phyloP scores from a whole-genome alignment of 2,329 filamentous ascomycete genomes.

The Colletotrichum tofieldiae region DNA sequence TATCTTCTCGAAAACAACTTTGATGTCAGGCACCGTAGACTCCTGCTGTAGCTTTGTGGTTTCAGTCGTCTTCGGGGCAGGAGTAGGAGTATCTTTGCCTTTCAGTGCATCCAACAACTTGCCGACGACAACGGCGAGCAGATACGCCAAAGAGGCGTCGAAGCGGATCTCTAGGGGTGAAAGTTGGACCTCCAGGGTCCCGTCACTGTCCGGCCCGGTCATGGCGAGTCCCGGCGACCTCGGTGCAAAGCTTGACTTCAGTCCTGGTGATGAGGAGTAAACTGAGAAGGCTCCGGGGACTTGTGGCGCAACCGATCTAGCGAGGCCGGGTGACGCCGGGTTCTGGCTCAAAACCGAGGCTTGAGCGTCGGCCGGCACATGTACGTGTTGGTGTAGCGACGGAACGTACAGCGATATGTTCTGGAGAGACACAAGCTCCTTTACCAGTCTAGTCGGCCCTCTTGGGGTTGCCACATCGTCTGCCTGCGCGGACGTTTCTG shows the following conservation, averaged over 20 bases:
- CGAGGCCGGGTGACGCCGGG: constrained; percentile 49
- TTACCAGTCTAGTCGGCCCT: constrained; percentile 68
- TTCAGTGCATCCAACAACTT: constrained; percentile 65
- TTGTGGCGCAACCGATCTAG: constrained; percentile 63
- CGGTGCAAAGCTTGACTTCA: constrained; percentile 29
- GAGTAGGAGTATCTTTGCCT: constrained; percentile 43
- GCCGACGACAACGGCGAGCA: constrained; percentile 66
- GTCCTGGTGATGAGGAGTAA: constrained; percentile 47
- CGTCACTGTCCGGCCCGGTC: constrained; percentile 44
- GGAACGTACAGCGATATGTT: constrained; percentile 71
- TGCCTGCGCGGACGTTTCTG: constrained; percentile 38
- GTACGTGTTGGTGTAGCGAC: constrained; percentile 62
- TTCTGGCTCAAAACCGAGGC: constrained; percentile 50
- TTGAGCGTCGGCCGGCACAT: constrained; percentile 51
- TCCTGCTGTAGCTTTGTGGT: constrained; percentile 26
- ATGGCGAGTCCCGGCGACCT: constrained; percentile 9
- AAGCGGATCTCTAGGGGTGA: constrained; percentile 69
- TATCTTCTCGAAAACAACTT: constrained; percentile 64
- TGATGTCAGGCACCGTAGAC: constrained; percentile 56
- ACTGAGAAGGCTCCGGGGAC: constrained; percentile 76
- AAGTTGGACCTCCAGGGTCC: constrained; percentile 66
- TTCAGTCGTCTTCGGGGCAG: constrained; percentile 38
- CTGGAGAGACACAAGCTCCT: constrained; percentile 67
- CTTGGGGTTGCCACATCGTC: constrained; percentile 66
- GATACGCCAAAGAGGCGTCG: constrained; percentile 70